Base-by-base conservation (phyloP, 176 grass and related monocot genomes). In the Panicum miliaceum region DNA sequence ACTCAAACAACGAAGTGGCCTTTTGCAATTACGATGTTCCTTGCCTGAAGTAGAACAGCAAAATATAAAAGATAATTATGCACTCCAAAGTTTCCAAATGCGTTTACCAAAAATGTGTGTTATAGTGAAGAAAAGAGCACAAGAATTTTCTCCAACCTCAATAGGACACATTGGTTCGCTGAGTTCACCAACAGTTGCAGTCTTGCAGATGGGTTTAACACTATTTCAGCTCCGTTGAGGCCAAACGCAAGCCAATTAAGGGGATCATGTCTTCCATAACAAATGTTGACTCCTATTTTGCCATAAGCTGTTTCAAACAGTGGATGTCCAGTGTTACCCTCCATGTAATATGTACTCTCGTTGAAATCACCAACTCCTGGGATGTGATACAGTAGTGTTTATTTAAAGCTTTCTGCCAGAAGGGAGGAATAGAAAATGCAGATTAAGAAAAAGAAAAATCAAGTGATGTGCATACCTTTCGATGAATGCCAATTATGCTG, bases 311-410 rank as follows among this genome's bases (percentile, higher is more conserved):
- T 99, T 92, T 96, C 91, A 90, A 99, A 99, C 51, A 99, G 91
- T 11, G 96, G 96, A 89, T 99, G 96, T 27, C 96, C 93, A 8
- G 91, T 99, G 88, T 99, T 94, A 81, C 96, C 96, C 91, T 99
- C 96, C 96, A 96, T 96, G 71, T 99, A 99, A 58, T 99, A 99
- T 2, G 96, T 99, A 82, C 96, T 99, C 88, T 99, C 96, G 68
- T 99, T 99, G 59, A 99, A 99, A 90, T 99, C 96, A 8, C 96
- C 96, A 65, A 96, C 96, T 89, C 96, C 90, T 48, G 96, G 96
- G 88, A 99, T 99, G 89, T 99, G 96, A 87, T 96, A 53, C 70
- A 85, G 50, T 60, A 79, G 41, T 23, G 35, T 89, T 77, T 59
- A 76, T 23, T 64, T 62, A 77, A 27, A 77, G 32, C 38, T 87